Evolutionary conservation across 257 asterid genomes (phyloP).

Genomic region (Capsicum baccatum): DNA sequence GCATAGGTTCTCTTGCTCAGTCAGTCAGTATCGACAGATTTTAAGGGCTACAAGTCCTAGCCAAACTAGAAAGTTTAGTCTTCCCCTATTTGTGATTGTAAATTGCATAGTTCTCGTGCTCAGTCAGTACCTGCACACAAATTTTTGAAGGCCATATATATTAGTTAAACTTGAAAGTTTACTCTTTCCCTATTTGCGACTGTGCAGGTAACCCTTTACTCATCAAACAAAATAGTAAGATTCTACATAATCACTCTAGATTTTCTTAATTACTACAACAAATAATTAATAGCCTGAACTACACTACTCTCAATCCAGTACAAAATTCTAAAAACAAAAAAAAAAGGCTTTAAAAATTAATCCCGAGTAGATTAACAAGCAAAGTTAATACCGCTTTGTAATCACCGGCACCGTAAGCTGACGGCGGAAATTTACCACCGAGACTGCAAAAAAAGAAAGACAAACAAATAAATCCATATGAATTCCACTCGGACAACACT

Average conservation of each 20-base stretch:
- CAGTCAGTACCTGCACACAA: neutral
- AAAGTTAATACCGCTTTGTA: constrained; percentile 50
- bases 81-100: neutral
- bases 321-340: neutral
- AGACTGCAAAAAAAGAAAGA: constrained; percentile 51
- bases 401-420: constrained; percentile 39
- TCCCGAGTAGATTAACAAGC: neutral
- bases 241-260: neutral
- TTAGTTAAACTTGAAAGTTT: no score
- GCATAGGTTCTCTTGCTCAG: neutral
- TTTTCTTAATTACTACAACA: neutral
- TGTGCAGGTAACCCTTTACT: neutral
- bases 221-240: neutral
- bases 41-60: neutral
- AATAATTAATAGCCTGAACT: neutral
- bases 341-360: neutral
- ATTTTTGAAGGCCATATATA: neutral
- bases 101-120: neutral
- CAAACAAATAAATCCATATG: neutral
- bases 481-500: neutral
- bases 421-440: constrained; percentile 81
- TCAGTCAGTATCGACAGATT: neutral
- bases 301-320: neutral
- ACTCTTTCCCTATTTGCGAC: neutral
- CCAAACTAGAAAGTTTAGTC: neutral